A percentile compares a stretch with the other conserved stretches of the same genome.
phyloP scores from a whole-genome alignment of 345 rosid genomes.

The Eucalyptus melliodora region DNA sequence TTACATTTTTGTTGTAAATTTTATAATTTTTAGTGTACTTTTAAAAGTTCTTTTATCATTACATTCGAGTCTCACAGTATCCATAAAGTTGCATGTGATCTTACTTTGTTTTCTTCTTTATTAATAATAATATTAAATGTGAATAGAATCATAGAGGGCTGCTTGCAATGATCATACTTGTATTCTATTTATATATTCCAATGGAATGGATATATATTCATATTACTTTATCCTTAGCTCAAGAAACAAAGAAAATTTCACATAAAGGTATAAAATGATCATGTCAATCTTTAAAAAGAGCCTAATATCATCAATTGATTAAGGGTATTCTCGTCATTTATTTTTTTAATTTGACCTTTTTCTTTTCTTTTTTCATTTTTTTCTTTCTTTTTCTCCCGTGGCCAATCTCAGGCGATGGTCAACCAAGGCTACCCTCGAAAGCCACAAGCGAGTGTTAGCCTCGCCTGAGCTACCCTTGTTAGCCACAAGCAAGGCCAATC shows the following conservation, averaged over 20 bases:
- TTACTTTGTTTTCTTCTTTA: background rate
- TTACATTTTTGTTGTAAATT: accelerated
- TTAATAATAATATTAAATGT: background rate
- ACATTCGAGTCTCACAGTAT: background rate
- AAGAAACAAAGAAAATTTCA: background rate
- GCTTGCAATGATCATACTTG: background rate
- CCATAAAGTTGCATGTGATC: background rate
- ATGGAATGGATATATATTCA: background rate
- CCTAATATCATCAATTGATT: accelerated
- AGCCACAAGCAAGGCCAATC: accelerated
- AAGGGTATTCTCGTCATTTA: accelerated
- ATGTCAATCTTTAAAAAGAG: too few relatives aligned
- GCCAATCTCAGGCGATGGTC: accelerated
- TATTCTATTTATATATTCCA: background rate
- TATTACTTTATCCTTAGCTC: background rate
- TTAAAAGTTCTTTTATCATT: background rate
- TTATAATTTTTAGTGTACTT: background rate
- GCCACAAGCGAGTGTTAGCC: accelerated
- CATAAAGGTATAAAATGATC: accelerated
- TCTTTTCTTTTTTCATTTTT: accelerated
- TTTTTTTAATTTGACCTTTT: too few relatives aligned
- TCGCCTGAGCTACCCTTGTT: accelerated
- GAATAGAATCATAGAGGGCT: background rate
- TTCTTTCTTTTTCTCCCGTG: accelerated
- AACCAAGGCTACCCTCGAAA: accelerated